phyloP scores from a whole-genome alignment of 371 early-diverging fungal genomes.

The Umbelopsis sp. region DNA sequence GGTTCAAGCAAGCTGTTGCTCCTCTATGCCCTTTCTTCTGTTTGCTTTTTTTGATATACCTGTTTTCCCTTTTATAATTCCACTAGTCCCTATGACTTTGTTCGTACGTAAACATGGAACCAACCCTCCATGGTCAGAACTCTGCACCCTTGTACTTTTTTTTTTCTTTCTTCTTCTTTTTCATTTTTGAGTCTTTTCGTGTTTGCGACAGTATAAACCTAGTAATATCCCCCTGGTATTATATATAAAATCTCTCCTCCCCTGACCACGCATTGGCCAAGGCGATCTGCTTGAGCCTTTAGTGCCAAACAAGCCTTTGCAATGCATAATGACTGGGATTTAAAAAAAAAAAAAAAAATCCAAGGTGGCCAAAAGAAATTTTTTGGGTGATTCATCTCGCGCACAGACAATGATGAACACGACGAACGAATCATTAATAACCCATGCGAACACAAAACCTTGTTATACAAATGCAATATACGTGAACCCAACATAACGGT shows the following conservation, averaged over 20 bases:
- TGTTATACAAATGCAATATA: not conserved
- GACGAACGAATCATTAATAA: too few species aligned
- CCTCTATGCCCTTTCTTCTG: not conserved
- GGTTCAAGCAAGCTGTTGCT: not conserved
- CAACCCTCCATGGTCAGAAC: not conserved
- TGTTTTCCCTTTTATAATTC: not conserved
- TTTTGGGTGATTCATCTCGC: not conserved
- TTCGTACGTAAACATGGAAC: too few species aligned
- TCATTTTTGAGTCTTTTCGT: not conserved
- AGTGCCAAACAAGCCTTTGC: too few species aligned
- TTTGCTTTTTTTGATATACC: constrained; percentile 9
- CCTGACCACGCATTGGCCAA: not conserved
- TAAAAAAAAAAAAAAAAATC: too few species aligned
- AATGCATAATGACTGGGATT: too few species aligned
- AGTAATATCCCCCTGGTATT: constrained; percentile 7
- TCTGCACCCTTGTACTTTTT: constrained; percentile 4
- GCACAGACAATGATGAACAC: too few species aligned
- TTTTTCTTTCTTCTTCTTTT: not conserved
- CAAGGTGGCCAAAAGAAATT: not conserved
- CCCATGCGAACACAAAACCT: not conserved
- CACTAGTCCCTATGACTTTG: not conserved
- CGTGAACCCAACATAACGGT: not conserved
- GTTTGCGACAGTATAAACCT: constrained; percentile 7
- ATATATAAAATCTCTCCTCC: not conserved
- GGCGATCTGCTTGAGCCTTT: too few species aligned